Conservation (phyloP, 2,329 filamentous ascomycete species). For the Venturia effusa region DNA sequence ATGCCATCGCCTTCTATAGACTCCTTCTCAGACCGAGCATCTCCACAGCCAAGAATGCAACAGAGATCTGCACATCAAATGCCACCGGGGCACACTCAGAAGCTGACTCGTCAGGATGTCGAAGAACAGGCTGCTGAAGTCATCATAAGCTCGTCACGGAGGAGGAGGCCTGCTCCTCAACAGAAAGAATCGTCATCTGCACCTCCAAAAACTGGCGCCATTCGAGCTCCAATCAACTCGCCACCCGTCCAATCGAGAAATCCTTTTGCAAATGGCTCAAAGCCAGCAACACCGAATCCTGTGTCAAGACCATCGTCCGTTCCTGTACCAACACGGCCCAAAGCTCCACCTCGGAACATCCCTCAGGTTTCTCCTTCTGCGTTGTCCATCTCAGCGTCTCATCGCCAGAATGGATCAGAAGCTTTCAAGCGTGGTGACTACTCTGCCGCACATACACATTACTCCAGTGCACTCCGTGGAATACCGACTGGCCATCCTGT, state of each 20-base stretch:
- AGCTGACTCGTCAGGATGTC: slow-evolving; percentile 59
- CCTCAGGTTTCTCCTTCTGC: slow-evolving; percentile 59
- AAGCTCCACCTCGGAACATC: slow-evolving; percentile 45
- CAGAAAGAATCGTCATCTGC: slow-evolving; percentile 14
- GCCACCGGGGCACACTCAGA: slow-evolving; percentile 37
- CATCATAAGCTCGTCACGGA: slow-evolving; percentile 74
- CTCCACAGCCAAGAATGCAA: slow-evolving; percentile 29
- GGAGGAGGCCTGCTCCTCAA: slow-evolving; percentile 48
- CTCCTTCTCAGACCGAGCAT: slow-evolving; percentile 24
- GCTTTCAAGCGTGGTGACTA: slow-evolving; percentile 95
- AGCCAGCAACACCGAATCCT: slow-evolving; percentile 16
- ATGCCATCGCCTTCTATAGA: slow-evolving; percentile 17
- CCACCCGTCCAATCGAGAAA: slow-evolving; percentile 28
- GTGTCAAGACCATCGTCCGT: slow-evolving; percentile 25
- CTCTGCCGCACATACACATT: slow-evolving; percentile 71
- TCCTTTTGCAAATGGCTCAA: slow-evolving; percentile 24
- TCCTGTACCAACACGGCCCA: slow-evolving; percentile 31
- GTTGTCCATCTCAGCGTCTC: slow-evolving; percentile 63
- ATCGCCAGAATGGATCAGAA: slow-evolving; percentile 70
- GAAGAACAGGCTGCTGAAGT: slow-evolving; percentile 75
- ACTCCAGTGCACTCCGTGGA: slow-evolving; percentile 62
- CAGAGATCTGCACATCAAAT: slow-evolving; percentile 26
- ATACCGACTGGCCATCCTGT: slow-evolving; percentile 74
- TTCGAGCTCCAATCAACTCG: slow-evolving; percentile 20
- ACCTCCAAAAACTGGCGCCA: not conserved